These are phyloP conservation scores for Kandelia obovata DNA, from an alignment of 345 rosid species.

Conservation along the genomic window DNA sequence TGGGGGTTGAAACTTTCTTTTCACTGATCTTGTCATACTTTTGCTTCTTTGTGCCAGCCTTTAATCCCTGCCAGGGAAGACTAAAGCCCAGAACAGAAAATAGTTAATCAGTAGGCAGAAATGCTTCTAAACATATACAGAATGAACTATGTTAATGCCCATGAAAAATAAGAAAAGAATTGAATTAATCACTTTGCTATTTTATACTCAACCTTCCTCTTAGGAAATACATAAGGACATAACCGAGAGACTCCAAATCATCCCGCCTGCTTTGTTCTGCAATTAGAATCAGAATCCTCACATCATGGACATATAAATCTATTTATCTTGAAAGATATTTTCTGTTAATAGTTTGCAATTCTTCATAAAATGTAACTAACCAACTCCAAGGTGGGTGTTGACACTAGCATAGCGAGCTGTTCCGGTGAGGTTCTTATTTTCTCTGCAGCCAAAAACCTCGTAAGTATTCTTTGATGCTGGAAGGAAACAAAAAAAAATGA, in stretches of 20 bases:
- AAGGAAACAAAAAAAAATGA: neutral
- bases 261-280: constrained; percentile 99
- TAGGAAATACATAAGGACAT: constrained; percentile 93
- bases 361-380: constrained; percentile 35
- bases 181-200: neutral
- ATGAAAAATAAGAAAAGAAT: neutral
- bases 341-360: neutral
- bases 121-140: neutral
- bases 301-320: neutral
- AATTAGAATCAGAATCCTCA: constrained; percentile 12
- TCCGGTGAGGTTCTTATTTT: constrained; percentile 97
- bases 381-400: constrained; percentile 96
- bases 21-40: constrained; percentile 96
- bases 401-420: constrained; percentile 98
- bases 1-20: constrained; percentile 87
- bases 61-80: constrained; percentile 97
- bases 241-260: constrained; percentile 98
- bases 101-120: constrained; percentile 16
- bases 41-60: constrained; percentile 95
- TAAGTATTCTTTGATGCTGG: neutral
- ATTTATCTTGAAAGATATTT: neutral
- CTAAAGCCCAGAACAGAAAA: constrained; percentile 37
- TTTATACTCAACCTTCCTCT: constrained; percentile 70
- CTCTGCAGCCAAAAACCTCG: constrained; percentile 45
- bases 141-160: neutral